These are phyloP conservation scores for Auriscalpium microsporum DNA, from an alignment of 768 basidiomycete genomes.

Conservation along the genomic window DNA sequence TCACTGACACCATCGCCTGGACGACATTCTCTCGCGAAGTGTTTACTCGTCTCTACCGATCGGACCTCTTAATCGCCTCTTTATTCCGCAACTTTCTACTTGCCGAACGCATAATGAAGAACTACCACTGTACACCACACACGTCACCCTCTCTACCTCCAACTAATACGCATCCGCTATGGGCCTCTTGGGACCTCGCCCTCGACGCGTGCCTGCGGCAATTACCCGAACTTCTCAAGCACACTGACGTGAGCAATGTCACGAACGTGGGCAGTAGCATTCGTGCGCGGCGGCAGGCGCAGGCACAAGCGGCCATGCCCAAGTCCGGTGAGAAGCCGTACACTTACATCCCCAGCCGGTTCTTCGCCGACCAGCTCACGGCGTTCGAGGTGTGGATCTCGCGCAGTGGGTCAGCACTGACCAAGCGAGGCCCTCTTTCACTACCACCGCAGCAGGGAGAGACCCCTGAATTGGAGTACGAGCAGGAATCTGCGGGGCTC, in stretches of 20 bases:
- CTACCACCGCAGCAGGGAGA: slow-evolving; percentile 40
- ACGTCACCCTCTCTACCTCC: slow-evolving; percentile 86
- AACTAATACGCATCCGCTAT: slow-evolving; percentile 94
- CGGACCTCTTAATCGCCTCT: slow-evolving; percentile 92
- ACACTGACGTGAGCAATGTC: slow-evolving; percentile 17
- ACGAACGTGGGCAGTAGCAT: slow-evolving; percentile 14
- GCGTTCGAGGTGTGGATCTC: slow-evolving; percentile 99
- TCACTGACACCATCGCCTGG: slow-evolving; percentile 99
- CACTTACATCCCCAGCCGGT: slow-evolving; percentile 76
- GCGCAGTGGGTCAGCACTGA: slow-evolving; percentile 80
- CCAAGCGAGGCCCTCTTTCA: slow-evolving; percentile 67
- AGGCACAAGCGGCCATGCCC: slow-evolving; percentile 5
- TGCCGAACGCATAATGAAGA: slow-evolving; percentile 96
- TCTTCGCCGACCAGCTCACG: slow-evolving; percentile 93
- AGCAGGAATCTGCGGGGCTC: slow-evolving; percentile 14
- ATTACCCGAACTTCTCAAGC: slow-evolving; percentile 69
- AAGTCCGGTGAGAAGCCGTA: slow-evolving; percentile 41
- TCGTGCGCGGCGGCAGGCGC: slow-evolving; percentile 20
- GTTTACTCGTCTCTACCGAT: slow-evolving; percentile 89
- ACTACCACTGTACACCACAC: slow-evolving; percentile 94
- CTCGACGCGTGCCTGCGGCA: slow-evolving; percentile 91
- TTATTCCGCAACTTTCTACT: slow-evolving; percentile 96
- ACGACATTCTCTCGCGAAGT: slow-evolving; percentile 90
- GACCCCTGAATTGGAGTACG: slow-evolving; percentile 22
- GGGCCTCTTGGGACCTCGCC: slow-evolving; percentile 97